A percentile compares a stretch with the other conserved stretches of the same genome.
These are phyloP conservation scores for Lachancea mirantina DNA, from an alignment of 805 yeast species.

Conservation along the genomic window DNA sequence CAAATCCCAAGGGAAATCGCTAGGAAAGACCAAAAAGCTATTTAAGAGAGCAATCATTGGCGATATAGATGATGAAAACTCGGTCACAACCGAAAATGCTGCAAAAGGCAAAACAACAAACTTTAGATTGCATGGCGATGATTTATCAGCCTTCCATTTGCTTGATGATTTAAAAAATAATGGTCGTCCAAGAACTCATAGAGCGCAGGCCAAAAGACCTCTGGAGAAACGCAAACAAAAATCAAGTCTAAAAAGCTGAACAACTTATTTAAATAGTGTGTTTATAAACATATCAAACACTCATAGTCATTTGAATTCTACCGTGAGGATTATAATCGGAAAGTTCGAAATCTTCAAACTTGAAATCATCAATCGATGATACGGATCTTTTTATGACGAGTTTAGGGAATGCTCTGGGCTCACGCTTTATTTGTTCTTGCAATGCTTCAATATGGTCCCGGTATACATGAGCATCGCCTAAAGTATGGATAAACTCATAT, in stretches of 20 bases:
- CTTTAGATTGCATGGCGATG: slow-evolving; percentile 28
- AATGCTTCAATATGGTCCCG: slow-evolving; percentile 89
- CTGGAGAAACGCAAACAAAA: slow-evolving; percentile 5
- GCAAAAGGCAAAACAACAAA: slow-evolving; percentile 8
- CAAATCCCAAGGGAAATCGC: slow-evolving; percentile 11
- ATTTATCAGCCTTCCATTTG: slow-evolving; percentile 38
- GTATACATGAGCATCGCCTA: slow-evolving; percentile 97
- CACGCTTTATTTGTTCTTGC: slow-evolving; percentile 66
- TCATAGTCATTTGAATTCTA: slow-evolving; percentile 92
- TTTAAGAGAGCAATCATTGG: slow-evolving; percentile 28
- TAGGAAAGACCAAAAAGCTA: slow-evolving; percentile 18
- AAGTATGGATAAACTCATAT: slow-evolving; percentile 89
- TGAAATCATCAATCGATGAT: slow-evolving; percentile 75
- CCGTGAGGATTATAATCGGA: slow-evolving; percentile 72
- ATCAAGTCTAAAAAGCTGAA: background rate
- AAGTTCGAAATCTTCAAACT: slow-evolving; percentile 80
- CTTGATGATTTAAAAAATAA: slow-evolving; percentile 23
- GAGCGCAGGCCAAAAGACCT: slow-evolving; percentile 14
- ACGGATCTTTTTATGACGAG: slow-evolving; percentile 63
- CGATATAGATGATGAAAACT: slow-evolving; percentile 21
- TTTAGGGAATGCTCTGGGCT: slow-evolving; percentile 76
- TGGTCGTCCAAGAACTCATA: slow-evolving; percentile 20
- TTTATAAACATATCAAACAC: slow-evolving; percentile 48
- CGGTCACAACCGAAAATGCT: slow-evolving; percentile 10
- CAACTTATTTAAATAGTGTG: background rate